phyloP scores from a whole-genome alignment of 345 rosid genomes.

The Citropsis articulata region DNA sequence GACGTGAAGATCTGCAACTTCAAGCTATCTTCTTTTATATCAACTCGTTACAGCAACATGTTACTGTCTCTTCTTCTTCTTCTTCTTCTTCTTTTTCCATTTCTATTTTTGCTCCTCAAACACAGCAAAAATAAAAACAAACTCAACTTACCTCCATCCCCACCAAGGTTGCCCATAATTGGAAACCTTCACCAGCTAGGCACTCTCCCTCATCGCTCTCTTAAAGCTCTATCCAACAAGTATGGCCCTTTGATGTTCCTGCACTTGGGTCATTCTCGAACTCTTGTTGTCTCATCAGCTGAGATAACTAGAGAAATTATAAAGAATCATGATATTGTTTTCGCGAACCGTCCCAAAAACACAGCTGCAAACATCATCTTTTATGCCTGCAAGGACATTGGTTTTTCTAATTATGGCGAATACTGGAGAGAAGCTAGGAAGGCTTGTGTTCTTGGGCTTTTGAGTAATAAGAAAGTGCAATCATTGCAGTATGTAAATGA shows the following conservation, averaged over 20 bases:
- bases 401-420: constrained; percentile 20
- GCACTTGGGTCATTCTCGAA: constrained; percentile 8
- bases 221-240: constrained; percentile 5
- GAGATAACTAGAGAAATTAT: constrained; percentile 16
- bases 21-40: neutral
- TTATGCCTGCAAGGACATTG: constrained; percentile 8
- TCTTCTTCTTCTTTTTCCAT: neutral
- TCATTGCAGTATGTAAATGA: constrained; percentile 22
- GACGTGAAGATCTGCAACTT: too few relatives aligned
- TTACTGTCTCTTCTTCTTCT: neutral
- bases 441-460: too few relatives aligned
- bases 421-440: constrained; percentile 12
- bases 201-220: constrained; percentile 11
- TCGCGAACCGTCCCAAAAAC: constrained; percentile 11
- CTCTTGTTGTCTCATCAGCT: constrained; percentile 25
- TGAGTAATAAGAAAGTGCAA: neutral
- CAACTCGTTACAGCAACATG: neutral
- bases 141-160: constrained; percentile 25
- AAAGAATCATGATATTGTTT: constrained; percentile 19
- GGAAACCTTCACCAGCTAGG: constrained; percentile 26
- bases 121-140: neutral
- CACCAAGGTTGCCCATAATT: constrained; percentile 20
- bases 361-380: constrained; percentile 4
- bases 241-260: constrained; percentile 25
- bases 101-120: neutral